phyloP scores from a whole-genome alignment of 805 yeast species.

The Blastobotrys americana region DNA sequence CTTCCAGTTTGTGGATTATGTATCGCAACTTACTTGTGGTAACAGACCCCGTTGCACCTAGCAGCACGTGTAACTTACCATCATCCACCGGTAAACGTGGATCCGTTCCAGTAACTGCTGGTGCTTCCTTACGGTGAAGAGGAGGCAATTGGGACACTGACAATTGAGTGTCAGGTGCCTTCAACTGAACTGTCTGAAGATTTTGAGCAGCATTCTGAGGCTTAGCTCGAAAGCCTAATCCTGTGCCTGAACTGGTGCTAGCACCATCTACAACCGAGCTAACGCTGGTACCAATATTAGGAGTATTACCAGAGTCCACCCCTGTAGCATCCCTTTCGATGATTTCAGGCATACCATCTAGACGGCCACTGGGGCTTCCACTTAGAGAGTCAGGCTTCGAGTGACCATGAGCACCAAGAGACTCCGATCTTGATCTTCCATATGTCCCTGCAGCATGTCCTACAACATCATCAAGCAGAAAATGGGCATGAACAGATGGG shows the following conservation, averaged over 20 bases:
- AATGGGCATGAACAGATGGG: slow-evolving; percentile 73
- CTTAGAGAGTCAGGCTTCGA: no score
- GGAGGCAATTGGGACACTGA: not conserved
- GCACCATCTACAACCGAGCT: no score
- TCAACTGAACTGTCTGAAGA: not conserved
- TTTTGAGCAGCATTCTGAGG: not conserved
- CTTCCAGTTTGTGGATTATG: slow-evolving; percentile 74
- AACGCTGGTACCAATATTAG: not conserved
- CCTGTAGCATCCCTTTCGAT: not conserved
- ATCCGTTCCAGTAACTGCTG: slow-evolving; percentile 41
- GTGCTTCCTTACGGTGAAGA: slow-evolving; percentile 1
- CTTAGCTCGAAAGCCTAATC: no score
- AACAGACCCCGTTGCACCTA: slow-evolving; percentile 86
- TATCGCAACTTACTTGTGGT: slow-evolving; percentile 74
- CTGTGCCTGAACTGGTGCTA: no score
- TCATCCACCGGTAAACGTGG: slow-evolving; percentile 71
- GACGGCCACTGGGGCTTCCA: slow-evolving; percentile 8
- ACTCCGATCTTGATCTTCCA: slow-evolving; percentile 20
- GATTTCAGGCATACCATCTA: slow-evolving; percentile 3
- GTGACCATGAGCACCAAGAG: no score
- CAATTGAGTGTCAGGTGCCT: not conserved
- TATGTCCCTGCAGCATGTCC: slow-evolving; percentile 39
- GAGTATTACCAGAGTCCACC: not conserved
- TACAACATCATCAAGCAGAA: slow-evolving; percentile 60
- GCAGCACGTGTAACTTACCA: slow-evolving; percentile 74